Evolutionary conservation across 202 grass and related monocot species (phyloP), one percentile per base, ranked within the genome.

Genomic region (Schoenoplectus triqueter): DNA sequence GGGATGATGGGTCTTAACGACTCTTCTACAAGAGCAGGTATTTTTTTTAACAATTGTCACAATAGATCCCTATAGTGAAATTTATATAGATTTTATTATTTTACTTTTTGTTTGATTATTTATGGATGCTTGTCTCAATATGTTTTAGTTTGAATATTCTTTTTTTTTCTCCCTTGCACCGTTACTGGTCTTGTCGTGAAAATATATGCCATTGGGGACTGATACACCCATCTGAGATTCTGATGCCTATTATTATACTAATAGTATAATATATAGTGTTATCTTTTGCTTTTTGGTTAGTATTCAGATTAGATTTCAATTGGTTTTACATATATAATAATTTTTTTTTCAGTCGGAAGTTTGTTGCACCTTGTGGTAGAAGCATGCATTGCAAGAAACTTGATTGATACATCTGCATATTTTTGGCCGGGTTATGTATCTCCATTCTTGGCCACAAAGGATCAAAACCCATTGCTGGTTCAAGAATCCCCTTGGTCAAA

Each of bases 321-420:
- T 83, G 20, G 44, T 60, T 82, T 68, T 55, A 48, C 10, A 71
- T 71, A 69, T 68, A 70, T 31, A 31, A 31, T 31, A 31, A 31
- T 82, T 71, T 4, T 70, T 88, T 80, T 76, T 82, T 45, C 90
- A 99, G 96, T 87, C 77, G 96, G 93, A 21, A 99, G 89, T 78
- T 94, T 99, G 93, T 87, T 99, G 61, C 93, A 99, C 84, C 93
- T 99, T 88, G 89, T 99, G 85, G 85, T 99, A 72, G 96, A 99
- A 88, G 96, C 93, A 67, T 99, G 96, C 75, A 99, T 99, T 67
- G 94, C 96, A 5, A 94, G 96, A 86, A 89, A 92, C 45, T 88
- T 99, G 88, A 88, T 99, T 0, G 96, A 99, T 85, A 94, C 96
- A 80, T 91, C 93, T 86, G 90, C 88, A 88, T 99, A 95, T 83